Percentiles rank a stretch among this genome's conserved stretches.
Evolutionary conservation across 2,329 filamentous ascomycete genomes (phyloP).

Genomic region (Trichoderma simmonsii): DNA sequence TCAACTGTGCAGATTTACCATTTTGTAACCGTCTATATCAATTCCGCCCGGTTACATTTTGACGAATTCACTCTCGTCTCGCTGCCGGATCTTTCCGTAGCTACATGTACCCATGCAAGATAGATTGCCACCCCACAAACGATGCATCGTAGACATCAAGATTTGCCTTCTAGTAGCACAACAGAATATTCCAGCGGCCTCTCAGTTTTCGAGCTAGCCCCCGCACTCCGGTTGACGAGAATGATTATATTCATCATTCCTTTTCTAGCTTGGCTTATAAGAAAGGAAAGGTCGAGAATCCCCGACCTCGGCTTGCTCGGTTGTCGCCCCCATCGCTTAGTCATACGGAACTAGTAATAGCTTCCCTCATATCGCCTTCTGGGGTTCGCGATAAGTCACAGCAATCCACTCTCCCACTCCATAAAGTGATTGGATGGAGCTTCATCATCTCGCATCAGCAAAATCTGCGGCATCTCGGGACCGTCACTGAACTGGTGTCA

Average conservation of each 20-base stretch:
- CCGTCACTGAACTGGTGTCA: constrained; percentile 1
- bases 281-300: not conserved
- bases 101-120: not conserved
- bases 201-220: not conserved
- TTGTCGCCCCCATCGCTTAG: constrained; percentile 3
- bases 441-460: not conserved
- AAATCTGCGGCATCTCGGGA: constrained; percentile 9
- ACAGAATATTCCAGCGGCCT: not conserved
- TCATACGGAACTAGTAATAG: not conserved
- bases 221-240: not conserved
- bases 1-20: not conserved
- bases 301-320: constrained; percentile 8
- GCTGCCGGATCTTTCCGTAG: not conserved
- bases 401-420: not conserved
- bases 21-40: not conserved
- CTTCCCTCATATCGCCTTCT: not conserved
- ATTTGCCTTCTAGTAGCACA: not conserved
- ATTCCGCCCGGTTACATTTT: not conserved
- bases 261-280: not conserved
- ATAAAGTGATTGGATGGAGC: not conserved
- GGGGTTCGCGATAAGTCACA: not conserved
- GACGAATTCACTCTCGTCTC: not conserved
- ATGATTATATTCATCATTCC: not conserved
- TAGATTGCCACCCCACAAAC: not conserved
- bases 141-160: not conserved